Conservation (phyloP, 345 rosid genomes). For the Moricandia arvensis region DNA sequence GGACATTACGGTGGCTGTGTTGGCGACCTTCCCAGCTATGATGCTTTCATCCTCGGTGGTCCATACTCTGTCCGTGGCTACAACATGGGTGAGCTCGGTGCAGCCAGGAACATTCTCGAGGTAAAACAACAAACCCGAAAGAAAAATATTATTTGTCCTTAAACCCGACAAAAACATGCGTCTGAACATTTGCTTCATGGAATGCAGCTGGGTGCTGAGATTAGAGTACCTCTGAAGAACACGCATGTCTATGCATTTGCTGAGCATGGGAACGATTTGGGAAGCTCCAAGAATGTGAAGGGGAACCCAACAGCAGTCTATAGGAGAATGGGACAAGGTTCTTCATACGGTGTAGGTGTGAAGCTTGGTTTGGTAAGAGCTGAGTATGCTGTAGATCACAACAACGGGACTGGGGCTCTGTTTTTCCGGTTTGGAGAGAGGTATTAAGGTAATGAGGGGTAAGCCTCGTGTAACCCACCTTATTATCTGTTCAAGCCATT, state of each 20-base stretch:
- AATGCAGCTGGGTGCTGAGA: constrained; percentile 89
- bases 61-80: constrained; percentile 98
- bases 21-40: constrained; percentile 97
- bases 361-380: constrained; percentile 91
- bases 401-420: constrained; percentile 80
- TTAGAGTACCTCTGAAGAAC: constrained; percentile 79
- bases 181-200: constrained; percentile 10
- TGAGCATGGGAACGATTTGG: constrained; percentile 94
- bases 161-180: neutral
- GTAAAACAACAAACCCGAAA: constrained; percentile 37
- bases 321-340: constrained; percentile 88
- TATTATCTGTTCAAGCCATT: no score
- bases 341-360: constrained; percentile 84
- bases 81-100: constrained; percentile 99
- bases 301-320: constrained; percentile 97
- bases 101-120: constrained; percentile 85
- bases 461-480: neutral
- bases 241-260: constrained; percentile 85
- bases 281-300: constrained; percentile 92
- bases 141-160: neutral
- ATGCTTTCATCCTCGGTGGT: constrained; percentile 97
- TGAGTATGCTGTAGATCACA: constrained; percentile 95
- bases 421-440: constrained; percentile 96
- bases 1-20: constrained; percentile 99
- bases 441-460: constrained; percentile 46